A percentile compares a stretch with the other conserved stretches of the same genome.
Conservation (phyloP, 306 rosid species). For the Rubus parviflorus region DNA sequence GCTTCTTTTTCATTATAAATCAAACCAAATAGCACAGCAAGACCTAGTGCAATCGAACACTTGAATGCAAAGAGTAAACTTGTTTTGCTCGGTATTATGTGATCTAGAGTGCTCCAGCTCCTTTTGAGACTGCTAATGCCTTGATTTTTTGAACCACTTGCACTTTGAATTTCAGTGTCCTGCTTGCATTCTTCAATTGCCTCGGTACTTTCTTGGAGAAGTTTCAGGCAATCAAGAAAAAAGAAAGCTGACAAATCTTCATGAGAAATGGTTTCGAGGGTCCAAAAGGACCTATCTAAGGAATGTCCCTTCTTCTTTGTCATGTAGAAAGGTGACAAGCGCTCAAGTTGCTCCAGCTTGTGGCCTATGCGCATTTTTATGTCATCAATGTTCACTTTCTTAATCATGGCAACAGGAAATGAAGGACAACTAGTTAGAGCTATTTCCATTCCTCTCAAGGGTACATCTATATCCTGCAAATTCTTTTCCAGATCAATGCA, state of each 20-base stretch:
- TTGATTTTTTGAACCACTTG: conserved; percentile 5
- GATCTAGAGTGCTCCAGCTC: conserved; percentile 17
- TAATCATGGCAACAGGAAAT: conserved; percentile 37
- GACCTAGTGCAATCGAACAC: conserved; percentile 64
- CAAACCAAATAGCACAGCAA: conserved; percentile 68
- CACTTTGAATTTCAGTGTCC: conserved; percentile 12
- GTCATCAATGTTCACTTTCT: conserved; percentile 41
- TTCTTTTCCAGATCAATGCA: conserved; percentile 37
- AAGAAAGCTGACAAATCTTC: conserved; percentile 51
- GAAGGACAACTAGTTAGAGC: conserved; percentile 49
- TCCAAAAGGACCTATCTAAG: conserved; percentile 13
- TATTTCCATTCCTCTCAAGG: conserved; percentile 63
- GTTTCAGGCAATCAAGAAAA: conserved; percentile 57
- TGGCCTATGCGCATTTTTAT: conserved; percentile 32
- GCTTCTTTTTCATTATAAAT: conserved; percentile 52
- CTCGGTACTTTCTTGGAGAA: conserved; percentile 36
- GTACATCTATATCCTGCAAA: conserved; percentile 44
- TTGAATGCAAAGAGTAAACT: conserved; percentile 58
- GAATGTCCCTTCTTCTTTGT: conserved; percentile 26
- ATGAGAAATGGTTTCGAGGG: conserved; percentile 29
- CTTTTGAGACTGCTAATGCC: conserved; percentile 1
- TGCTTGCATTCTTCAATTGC: conserved; percentile 25
- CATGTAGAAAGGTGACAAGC: conserved; percentile 34
- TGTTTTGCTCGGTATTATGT: conserved; percentile 41
- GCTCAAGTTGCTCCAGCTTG: conserved; percentile 43